phyloP scores from a whole-genome alignment of 768 basidiomycete genomes.

The Kwoniella pini region DNA sequence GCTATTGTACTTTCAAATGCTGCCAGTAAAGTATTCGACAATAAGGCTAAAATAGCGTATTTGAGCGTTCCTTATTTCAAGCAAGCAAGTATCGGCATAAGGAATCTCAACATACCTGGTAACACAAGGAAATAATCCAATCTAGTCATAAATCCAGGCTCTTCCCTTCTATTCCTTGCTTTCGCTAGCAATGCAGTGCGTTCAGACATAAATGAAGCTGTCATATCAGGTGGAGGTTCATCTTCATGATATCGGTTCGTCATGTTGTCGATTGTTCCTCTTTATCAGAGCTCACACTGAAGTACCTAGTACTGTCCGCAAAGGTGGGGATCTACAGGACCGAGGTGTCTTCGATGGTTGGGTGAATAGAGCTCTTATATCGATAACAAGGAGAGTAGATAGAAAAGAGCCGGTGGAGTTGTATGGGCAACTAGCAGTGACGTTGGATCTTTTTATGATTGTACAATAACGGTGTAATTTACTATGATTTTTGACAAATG shows the following conservation, averaged over 20 bases:
- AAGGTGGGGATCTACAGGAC: too few relatives aligned
- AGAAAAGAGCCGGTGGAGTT: too few relatives aligned
- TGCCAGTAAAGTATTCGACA: slow-evolving; percentile 25
- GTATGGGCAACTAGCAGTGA: too few relatives aligned
- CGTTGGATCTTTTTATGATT: too few relatives aligned
- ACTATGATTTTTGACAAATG: not conserved
- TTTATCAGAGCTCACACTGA: not conserved
- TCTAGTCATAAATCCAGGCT: slow-evolving; percentile 13
- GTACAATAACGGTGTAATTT: too few relatives aligned
- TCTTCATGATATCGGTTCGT: not conserved
- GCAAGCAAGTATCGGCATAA: not conserved
- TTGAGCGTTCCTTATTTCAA: not conserved
- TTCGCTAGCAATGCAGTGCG: slow-evolving; percentile 13
- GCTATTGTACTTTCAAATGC: slow-evolving; percentile 32
- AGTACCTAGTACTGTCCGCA: too few relatives aligned
- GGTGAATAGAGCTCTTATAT: too few relatives aligned
- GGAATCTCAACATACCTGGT: slow-evolving; percentile 10
- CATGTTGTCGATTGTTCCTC: not conserved
- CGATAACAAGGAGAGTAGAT: too few relatives aligned
- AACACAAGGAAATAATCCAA: slow-evolving; percentile 19
- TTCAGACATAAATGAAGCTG: slow-evolving; percentile 22
- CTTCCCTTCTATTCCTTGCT: slow-evolving; percentile 17
- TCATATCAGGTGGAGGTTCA: not conserved
- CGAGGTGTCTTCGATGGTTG: too few relatives aligned
- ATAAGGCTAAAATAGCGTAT: slow-evolving; percentile 5